Conservation (phyloP, 352 stramenopile species). For the Pythium aquatile region DNA sequence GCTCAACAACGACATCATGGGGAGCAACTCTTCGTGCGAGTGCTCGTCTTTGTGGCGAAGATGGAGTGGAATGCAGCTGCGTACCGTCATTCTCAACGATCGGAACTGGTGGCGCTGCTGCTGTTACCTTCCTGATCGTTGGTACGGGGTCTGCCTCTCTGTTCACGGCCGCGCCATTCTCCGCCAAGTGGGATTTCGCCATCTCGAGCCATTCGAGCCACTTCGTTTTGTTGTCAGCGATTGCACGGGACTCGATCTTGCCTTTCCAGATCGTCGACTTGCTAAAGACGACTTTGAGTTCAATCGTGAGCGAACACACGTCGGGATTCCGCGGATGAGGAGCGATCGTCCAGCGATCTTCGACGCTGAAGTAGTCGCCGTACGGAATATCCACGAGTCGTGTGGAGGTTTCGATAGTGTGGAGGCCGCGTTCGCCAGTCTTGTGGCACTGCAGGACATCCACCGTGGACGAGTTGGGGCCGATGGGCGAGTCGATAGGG, state of each 20-base stretch:
- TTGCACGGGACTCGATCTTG: constrained; percentile 70
- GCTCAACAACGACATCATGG: constrained; percentile 20
- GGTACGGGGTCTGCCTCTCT: background rate
- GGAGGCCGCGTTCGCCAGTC: constrained; percentile 34
- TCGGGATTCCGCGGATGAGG: constrained; percentile 37
- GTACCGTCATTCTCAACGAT: constrained; percentile 1
- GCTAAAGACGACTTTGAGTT: constrained; percentile 80
- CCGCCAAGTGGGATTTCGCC: constrained; percentile 50
- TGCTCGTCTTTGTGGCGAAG: constrained; percentile 4
- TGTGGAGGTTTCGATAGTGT: constrained; percentile 74
- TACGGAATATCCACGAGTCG: constrained; percentile 83
- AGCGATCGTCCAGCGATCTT: constrained; percentile 80
- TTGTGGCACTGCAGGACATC: constrained; percentile 76
- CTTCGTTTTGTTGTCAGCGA: constrained; percentile 73
- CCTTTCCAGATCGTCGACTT: constrained; percentile 87
- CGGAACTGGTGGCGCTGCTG: background rate
- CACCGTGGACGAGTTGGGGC: constrained; percentile 78
- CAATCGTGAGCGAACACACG: constrained; percentile 67
- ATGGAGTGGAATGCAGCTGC: constrained; percentile 12
- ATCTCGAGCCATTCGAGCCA: constrained; percentile 66
- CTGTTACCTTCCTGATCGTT: background rate
- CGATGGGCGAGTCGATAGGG: constrained; percentile 77
- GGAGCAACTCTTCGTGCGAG: background rate
- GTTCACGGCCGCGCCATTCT: background rate
- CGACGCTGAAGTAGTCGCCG: constrained; percentile 85